Conservation (phyloP, 768 basidiomycete species). For the Paxillus rubicundulus region DNA sequence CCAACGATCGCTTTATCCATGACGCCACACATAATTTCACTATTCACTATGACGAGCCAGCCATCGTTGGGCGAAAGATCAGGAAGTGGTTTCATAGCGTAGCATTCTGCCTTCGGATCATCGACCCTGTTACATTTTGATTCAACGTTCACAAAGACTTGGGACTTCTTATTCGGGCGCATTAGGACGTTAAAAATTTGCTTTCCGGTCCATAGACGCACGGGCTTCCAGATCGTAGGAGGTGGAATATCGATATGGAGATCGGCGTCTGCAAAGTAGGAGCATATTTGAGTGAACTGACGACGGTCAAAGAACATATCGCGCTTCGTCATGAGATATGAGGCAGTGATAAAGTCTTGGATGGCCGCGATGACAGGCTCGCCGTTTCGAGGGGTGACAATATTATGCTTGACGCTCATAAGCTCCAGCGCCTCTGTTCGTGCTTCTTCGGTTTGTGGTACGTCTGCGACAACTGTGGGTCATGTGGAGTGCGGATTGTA, state of each 20-base stretch:
- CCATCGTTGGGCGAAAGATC: conserved; percentile 97
- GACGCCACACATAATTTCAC: conserved; percentile 98
- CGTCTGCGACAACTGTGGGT: conserved; percentile 52
- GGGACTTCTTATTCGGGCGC: conserved; percentile 83
- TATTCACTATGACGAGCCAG: conserved; percentile 95
- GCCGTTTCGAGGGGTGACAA: conserved; percentile 97
- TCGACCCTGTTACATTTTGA: conserved; percentile 91
- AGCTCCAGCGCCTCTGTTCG: conserved; percentile 94
- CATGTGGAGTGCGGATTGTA: background rate
- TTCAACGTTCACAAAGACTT: conserved; percentile 91
- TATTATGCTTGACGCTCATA: conserved; percentile 95
- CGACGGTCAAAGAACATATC: conserved; percentile 92
- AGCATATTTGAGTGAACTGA: conserved; percentile 95
- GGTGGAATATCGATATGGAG: conserved; percentile 94
- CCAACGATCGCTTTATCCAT: conserved; percentile 99
- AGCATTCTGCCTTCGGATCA: conserved; percentile 65
- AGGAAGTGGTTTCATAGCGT: conserved; percentile 60
- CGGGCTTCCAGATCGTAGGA: conserved; percentile 91
- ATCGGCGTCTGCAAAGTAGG: conserved; percentile 88
- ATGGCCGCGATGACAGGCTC: conserved; percentile 99
- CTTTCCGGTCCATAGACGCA: conserved; percentile 95
- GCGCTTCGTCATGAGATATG: conserved; percentile 89
- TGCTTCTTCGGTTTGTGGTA: conserved; percentile 98
- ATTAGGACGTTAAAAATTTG: conserved; percentile 98
- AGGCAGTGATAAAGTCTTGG: conserved; percentile 99